Base-by-base conservation (phyloP, 2,329 filamentous ascomycete species). In the Phoma herbarum region DNA sequence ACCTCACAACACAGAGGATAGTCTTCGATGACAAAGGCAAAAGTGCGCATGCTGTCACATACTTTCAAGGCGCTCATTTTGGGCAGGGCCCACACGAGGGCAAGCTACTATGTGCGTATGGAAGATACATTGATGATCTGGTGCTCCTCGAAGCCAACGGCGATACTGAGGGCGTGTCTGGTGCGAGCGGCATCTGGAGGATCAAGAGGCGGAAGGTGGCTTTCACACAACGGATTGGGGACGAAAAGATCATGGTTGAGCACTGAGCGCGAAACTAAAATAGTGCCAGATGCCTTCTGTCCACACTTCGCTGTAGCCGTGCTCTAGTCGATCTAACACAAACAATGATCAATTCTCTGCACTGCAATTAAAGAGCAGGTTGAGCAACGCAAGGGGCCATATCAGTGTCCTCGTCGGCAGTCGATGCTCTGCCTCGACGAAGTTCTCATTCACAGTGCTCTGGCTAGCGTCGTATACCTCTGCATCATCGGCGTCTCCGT, bases 31-130 rank as follows among this genome's bases (percentile, higher is more conserved):
- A 63, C 1, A 63, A 67, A 44, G 69, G 68, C 44, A 72, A 70
- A 48, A 67, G 65, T 5, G 79, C 79, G 8, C 64, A 65, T 12
- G 72, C 75, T 1, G 71, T 69, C 1, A 81, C 79, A 0, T 78
- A 80, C 52, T 82, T 81, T 55, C 75, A 76, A 2, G 79, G 75
- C 9, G 69, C 74, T 3, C 79, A 81, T 63, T 78, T 81, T 37
- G 79, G 79, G 1, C 71, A 78, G 60, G 79, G 78, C 0, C 76
- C 75, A 25, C 80, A 80, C 65, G 68, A 73, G 41, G 78, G 78
- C 2, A 72, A 78, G 59, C 68, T 76, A 37, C 69, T 80, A 2
- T 77, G 75, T 25, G 79, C 79, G 16, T 80, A 77, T 57, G 79
- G 79, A 10, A 76, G 67, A 52, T 81, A 81, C 54, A 62, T 73